Percentiles rank a stretch among this genome's conserved stretches.
Conservation (phyloP, 2,329 filamentous ascomycete genomes). For the Xylaria sp. region DNA sequence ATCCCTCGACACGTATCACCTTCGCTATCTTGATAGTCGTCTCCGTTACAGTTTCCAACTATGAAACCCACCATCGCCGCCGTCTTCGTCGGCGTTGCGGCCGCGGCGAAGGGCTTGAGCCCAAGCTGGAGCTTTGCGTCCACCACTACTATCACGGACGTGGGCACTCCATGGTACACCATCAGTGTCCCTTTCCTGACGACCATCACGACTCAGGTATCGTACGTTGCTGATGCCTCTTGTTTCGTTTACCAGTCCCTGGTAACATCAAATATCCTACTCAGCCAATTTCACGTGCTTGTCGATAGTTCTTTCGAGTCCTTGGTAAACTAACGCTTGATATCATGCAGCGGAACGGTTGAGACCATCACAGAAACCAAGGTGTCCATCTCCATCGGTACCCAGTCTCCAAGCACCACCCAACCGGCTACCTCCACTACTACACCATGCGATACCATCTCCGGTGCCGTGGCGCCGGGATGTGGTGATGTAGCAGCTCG, state of each 20-base stretch:
- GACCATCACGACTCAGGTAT: constrained; percentile 20
- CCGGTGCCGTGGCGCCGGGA: not conserved
- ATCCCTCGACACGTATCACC: not conserved
- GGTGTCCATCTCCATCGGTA: constrained; percentile 30
- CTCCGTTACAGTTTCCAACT: not conserved
- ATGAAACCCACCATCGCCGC: constrained; percentile 20
- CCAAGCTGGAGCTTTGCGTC: constrained; percentile 30
- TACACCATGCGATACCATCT: not conserved
- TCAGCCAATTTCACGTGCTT: not conserved
- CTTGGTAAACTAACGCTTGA: constrained; percentile 7
- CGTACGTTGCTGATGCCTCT: constrained; percentile 16
- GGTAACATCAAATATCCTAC: not conserved
- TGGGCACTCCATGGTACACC: constrained; percentile 20
- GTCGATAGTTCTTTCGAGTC: not conserved
- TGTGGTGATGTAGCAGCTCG: not conserved
- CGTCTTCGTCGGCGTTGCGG: constrained; percentile 13
- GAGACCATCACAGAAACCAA: constrained; percentile 24
- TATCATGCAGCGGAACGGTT: constrained; percentile 18
- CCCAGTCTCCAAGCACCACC: constrained; percentile 5
- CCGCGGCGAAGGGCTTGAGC: not conserved
- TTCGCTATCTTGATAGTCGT: not conserved
- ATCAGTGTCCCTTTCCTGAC: constrained; percentile 22
- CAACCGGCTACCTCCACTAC: not conserved
- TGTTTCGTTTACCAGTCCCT: not conserved
- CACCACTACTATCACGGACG: constrained; percentile 19